Evolutionary conservation across 805 yeast genomes (phyloP).

Genomic region (Saturnispora besseyi): DNA sequence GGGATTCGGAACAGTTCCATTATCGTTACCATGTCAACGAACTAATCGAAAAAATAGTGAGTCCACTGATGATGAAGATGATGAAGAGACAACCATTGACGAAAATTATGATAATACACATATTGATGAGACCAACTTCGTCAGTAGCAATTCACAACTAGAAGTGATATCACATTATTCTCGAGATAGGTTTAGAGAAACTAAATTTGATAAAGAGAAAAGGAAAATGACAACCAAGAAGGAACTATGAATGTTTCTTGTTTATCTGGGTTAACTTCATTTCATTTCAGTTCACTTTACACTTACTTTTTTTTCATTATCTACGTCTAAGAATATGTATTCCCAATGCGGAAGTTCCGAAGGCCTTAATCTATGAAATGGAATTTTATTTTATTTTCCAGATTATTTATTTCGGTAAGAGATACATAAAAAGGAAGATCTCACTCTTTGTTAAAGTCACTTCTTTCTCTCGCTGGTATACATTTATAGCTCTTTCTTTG

Average conservation of each 20-base stretch:
- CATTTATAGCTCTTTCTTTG: neutral
- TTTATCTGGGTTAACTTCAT: too few species aligned
- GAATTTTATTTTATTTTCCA: too few species aligned
- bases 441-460: too few species aligned
- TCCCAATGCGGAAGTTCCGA: neutral
- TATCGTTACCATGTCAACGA: neutral
- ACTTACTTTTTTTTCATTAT: too few species aligned
- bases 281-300: too few species aligned
- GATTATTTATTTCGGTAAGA: too few species aligned
- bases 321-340: neutral
- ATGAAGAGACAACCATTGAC: neutral
- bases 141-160: neutral
- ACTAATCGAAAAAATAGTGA: neutral
- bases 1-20: neutral
- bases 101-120: neutral
- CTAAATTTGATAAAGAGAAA: constrained; percentile 8
- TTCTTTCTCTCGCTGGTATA: neutral
- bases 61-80: neutral
- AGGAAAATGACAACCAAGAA: constrained; percentile 9
- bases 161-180: neutral
- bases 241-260: neutral
- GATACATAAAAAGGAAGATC: too few species aligned
- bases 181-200: constrained; percentile 8
- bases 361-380: neutral
- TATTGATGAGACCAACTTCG: neutral